Evolutionary conservation across 345 rosid genomes (phyloP).

Genomic region (Trapa bicornis): DNA sequence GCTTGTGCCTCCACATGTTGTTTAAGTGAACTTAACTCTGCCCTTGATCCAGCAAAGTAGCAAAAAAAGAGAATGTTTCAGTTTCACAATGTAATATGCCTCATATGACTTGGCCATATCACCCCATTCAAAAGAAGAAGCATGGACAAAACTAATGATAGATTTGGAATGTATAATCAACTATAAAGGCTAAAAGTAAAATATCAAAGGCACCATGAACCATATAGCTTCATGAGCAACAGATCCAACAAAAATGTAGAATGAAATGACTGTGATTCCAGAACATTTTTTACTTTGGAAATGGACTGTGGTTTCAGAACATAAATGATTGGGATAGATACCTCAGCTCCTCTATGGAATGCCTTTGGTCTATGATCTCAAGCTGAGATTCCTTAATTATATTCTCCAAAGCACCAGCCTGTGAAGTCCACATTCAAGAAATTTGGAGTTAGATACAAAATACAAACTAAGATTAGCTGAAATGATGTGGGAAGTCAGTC

Average conservation of each 20-base stretch:
- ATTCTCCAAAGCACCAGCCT: conserved; percentile 96
- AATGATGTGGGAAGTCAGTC: not conserved
- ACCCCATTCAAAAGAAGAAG: not conserved
- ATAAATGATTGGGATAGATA: conserved; percentile 8
- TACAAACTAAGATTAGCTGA: not conserved
- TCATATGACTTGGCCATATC: not conserved
- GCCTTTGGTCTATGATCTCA: conserved; percentile 67
- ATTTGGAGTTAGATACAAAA: not conserved
- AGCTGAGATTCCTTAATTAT: conserved; percentile 86
- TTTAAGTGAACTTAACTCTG: conserved; percentile 56
- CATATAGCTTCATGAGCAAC: not conserved
- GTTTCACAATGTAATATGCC: not conserved
- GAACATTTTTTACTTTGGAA: too few relatives aligned
- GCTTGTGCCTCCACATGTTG: conserved; percentile 61
- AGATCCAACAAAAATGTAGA: not conserved
- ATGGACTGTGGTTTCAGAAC: not conserved
- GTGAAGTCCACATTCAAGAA: not conserved
- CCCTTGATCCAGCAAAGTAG: conserved; percentile 47
- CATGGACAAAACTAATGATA: not conserved
- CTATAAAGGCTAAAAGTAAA: not conserved
- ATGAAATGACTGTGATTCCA: not conserved
- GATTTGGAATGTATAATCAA: not conserved
- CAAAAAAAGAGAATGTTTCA: conserved; percentile 7
- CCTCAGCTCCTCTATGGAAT: conserved; percentile 75
- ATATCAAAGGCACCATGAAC: not conserved